These are phyloP conservation scores for Fulvia fulva DNA, from an alignment of 2,329 filamentous ascomycete genomes.

Conservation along the genomic window DNA sequence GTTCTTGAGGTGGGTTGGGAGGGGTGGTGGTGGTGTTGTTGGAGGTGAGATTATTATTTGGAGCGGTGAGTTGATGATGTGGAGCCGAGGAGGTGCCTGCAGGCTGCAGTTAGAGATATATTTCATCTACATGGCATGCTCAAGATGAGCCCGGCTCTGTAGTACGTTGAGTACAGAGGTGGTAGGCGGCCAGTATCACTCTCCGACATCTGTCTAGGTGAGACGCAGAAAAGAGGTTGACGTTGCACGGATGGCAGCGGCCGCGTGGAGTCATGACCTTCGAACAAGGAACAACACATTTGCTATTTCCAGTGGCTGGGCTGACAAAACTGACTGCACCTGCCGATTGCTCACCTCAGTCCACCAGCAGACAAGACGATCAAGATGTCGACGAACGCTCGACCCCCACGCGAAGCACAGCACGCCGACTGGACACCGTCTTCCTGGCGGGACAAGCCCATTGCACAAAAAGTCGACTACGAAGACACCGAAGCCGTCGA, in stretches of 20 bases:
- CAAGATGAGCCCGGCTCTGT: background rate
- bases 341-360: background rate
- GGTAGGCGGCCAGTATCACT: background rate
- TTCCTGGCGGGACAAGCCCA: slow-evolving; percentile 74
- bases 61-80: background rate
- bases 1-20: background rate
- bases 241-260: background rate
- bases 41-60: background rate
- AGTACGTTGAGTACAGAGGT: background rate
- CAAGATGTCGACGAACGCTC: slow-evolving; percentile 2
- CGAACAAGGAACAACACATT: no score
- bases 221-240: background rate
- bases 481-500: slow-evolving; percentile 58
- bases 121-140: background rate
- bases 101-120: no score
- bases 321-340: background rate
- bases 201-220: background rate
- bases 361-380: slow-evolving; percentile 1
- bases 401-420: background rate
- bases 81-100: background rate
- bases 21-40: background rate
- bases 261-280: background rate
- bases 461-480: slow-evolving; percentile 72
- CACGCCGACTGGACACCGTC: slow-evolving; percentile 53
- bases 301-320: no score